phyloP scores from a whole-genome alignment of 2,329 filamentous ascomycete genomes.

The Talaromyces pinophilus region DNA sequence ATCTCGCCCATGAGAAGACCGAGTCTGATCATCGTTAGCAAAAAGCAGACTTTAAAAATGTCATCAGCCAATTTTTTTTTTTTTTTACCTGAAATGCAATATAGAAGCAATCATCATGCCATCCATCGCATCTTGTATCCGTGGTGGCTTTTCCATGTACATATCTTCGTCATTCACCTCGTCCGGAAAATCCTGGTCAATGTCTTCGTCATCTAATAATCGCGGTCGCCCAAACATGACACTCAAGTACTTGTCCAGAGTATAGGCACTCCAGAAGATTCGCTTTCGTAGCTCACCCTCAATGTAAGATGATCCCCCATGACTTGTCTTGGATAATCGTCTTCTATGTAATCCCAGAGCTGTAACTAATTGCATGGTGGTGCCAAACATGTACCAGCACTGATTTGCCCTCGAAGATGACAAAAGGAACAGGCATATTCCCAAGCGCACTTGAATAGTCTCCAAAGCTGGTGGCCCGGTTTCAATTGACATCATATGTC shows the following conservation, averaged over 20 bases:
- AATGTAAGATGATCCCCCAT: constrained; percentile 35
- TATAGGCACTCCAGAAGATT: constrained; percentile 65
- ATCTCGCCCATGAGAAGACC: constrained; percentile 54
- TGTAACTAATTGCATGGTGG: constrained; percentile 56
- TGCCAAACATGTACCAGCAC: constrained; percentile 63
- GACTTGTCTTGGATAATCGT: constrained; percentile 31
- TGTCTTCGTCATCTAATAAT: constrained; percentile 64
- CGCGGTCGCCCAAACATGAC: constrained; percentile 64
- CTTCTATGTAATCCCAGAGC: constrained; percentile 45
- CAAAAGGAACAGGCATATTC: constrained; percentile 61
- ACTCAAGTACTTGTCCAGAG: constrained; percentile 63
- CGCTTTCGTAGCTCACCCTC: constrained; percentile 57
- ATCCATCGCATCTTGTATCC: constrained; percentile 38
- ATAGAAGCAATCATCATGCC: constrained; percentile 45
- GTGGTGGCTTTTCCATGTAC: constrained; percentile 43
- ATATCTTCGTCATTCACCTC: constrained; percentile 61
- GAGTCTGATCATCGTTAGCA: constrained; percentile 37
- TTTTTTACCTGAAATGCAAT: constrained; percentile 39
- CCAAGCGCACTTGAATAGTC: constrained; percentile 59
- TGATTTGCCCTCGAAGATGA: constrained; percentile 62
- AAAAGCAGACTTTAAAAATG: no score
- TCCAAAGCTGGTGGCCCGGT: constrained; percentile 57
- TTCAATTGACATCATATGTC: constrained; percentile 45
- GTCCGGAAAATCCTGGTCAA: constrained; percentile 61
- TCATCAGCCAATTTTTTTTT: no score